Evolutionary conservation across 805 yeast genomes (phyloP), one percentile per base, ranked within the genome.

Genomic region (Nakazawaea wickerhamii): DNA sequence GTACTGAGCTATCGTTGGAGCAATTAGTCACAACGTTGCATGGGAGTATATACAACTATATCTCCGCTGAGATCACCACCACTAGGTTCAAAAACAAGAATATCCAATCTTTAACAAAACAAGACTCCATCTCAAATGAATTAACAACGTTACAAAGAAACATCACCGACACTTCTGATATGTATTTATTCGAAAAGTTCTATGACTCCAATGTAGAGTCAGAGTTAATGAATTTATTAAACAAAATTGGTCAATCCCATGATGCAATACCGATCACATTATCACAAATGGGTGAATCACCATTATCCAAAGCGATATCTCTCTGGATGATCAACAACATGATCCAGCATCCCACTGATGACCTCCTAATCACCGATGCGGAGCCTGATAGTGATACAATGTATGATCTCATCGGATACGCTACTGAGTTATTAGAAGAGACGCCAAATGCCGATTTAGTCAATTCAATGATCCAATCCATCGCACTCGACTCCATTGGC

Each of bases 401-500:
- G 3, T 65, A 57, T 38, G 45, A 49, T 1, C 36, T 67, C 1
- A 43, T 71, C 15, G 72, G 68, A 25, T 55, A 50, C 38, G 66
- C 81, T 0, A 73, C 68, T 43, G 66, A 63, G 1, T 41, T 76
- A 2, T 53, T 75, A 3, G 71, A 68, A 28, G 59, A 60, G 4
- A 43, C 61, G 8, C 15, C 10, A 22, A 26, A 35, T 6, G 39
- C 43, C 6, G 36, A 34, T 33, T 39, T 43, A 17, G 45, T 51
- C 0, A 44, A 52, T 23, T 65, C 61, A 40, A 49, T 53, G 26
- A 50, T 70, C 8, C 61, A 59, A 32, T 55, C 64, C 2, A 61
- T 72, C 10, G 68, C 81, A 0, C 46, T 79, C 4, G 71, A 70
- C 38, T 53, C 79, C 0, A 65, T 80, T 30, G 59, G 60, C 1